These are phyloP conservation scores for Hemisphaericaspora xylanilytica DNA, from an alignment of 1,139 yeast genomes.

Conservation along the genomic window DNA sequence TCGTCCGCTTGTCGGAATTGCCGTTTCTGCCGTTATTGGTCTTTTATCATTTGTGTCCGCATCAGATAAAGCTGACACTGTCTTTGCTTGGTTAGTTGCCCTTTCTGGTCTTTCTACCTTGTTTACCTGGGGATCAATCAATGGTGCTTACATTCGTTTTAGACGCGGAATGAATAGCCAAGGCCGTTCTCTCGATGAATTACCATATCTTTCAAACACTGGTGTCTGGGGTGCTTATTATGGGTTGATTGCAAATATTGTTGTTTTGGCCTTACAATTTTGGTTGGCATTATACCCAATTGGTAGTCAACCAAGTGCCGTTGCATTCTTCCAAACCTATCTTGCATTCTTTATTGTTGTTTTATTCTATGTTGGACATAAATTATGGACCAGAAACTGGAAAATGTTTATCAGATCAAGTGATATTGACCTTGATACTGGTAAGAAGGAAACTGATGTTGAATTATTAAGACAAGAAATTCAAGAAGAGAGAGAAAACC, in stretches of 20 bases:
- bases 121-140: slow-evolving; percentile 44
- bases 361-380: slow-evolving; percentile 33
- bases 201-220: slow-evolving; percentile 38
- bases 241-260: slow-evolving; percentile 31
- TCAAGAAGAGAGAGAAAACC: slow-evolving; percentile 31
- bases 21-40: slow-evolving; percentile 34
- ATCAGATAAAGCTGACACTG: slow-evolving; percentile 33
- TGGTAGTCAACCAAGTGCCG: slow-evolving; percentile 28
- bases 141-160: slow-evolving; percentile 38
- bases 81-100: slow-evolving; percentile 43
- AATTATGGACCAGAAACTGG: slow-evolving; percentile 31
- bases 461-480: slow-evolving; percentile 38
- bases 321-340: slow-evolving; percentile 33
- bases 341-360: slow-evolving; percentile 35
- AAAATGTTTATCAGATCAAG: slow-evolving; percentile 26
- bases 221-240: slow-evolving; percentile 40
- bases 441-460: slow-evolving; percentile 38
- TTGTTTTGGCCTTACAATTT: slow-evolving; percentile 39
- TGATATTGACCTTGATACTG: slow-evolving; percentile 39
- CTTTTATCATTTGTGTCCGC: slow-evolving; percentile 44
- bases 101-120: slow-evolving; percentile 42
- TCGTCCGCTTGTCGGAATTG: slow-evolving; percentile 42
- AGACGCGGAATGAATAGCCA: slow-evolving; percentile 36
- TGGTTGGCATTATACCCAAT: slow-evolving; percentile 44
- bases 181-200: slow-evolving; percentile 29